Conservation (phyloP, 345 rosid species). For the Pistacia vera region DNA sequence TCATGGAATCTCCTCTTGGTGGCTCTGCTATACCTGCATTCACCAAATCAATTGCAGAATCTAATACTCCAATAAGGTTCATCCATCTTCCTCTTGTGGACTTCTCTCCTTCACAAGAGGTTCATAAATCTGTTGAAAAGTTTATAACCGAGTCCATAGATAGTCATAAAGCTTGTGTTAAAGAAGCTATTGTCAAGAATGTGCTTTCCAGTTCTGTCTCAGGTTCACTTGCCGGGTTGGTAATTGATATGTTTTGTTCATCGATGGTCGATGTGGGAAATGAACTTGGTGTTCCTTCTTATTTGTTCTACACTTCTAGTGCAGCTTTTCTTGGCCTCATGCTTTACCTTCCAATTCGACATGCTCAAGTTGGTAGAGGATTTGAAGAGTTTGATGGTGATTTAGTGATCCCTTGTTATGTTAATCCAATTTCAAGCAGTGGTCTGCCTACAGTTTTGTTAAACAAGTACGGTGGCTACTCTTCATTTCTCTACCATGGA, state of each 20-base stretch:
- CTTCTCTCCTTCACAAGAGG: neutral
- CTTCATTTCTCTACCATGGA: neutral
- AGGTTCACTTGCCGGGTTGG: conserved; percentile 29
- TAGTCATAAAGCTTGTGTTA: conserved; percentile 24
- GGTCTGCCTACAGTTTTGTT: conserved; percentile 20
- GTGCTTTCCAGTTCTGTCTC: neutral
- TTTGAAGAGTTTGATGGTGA: conserved; percentile 6
- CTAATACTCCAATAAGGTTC: conserved; percentile 18
- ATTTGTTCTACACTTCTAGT: conserved; percentile 32
- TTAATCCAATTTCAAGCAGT: conserved; percentile 24
- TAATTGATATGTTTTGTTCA: conserved; percentile 40
- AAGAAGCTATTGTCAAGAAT: conserved; percentile 17
- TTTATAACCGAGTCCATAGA: conserved; percentile 2
- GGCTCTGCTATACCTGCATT: neutral
- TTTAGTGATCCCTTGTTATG: conserved; percentile 11
- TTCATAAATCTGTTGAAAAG: neutral
- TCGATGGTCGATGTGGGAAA: conserved; percentile 38
- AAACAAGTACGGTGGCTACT: neutral
- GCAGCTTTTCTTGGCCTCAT: conserved; percentile 30
- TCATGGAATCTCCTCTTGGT: conserved; percentile 7
- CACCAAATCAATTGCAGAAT: conserved; percentile 16
- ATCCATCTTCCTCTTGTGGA: conserved; percentile 14
- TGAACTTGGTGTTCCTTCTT: conserved; percentile 40
- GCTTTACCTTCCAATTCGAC: conserved; percentile 18
- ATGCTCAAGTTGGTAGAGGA: conserved; percentile 10